Conservation (phyloP, 495 filamentous ascomycete species). For the Viridothelium virens region DNA sequence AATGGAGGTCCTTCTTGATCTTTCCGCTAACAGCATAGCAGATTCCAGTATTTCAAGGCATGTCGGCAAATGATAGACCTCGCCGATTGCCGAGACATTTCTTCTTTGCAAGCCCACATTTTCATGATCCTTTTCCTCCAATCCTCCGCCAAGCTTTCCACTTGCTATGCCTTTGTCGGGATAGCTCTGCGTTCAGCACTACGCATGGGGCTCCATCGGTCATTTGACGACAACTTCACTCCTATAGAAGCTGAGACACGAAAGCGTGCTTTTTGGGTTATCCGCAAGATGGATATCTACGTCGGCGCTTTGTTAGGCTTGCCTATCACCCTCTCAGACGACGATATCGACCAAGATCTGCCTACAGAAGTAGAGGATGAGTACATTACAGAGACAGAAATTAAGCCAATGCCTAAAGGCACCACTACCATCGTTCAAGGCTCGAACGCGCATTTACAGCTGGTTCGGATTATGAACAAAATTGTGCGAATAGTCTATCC, state of each 20-base stretch:
- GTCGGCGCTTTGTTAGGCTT: conserved; percentile 83
- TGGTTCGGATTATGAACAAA: conserved; percentile 73
- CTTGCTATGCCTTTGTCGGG: conserved; percentile 88
- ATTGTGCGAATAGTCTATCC: conserved; percentile 88
- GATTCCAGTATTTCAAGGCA: conserved; percentile 76
- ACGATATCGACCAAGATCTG: conserved; percentile 86
- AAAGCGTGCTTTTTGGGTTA: conserved; percentile 80
- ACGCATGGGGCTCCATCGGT: conserved; percentile 81
- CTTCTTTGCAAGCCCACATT: conserved; percentile 74
- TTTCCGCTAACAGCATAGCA: conserved; percentile 31
- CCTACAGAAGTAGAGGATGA: conserved; percentile 85
- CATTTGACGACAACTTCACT: conserved; percentile 63
- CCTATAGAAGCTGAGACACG: conserved; percentile 79
- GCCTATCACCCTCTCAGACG: conserved; percentile 72
- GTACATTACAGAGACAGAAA: conserved; percentile 71
- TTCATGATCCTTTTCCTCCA: conserved; percentile 94
- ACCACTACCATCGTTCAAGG: conserved; percentile 67
- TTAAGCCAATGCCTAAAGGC: conserved; percentile 67
- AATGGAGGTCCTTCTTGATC: not conserved
- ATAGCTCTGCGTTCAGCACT: conserved; percentile 80
- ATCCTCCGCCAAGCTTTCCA: conserved; percentile 80
- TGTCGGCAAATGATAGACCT: conserved; percentile 78
- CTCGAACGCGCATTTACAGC: conserved; percentile 72
- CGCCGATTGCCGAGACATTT: conserved; percentile 82
- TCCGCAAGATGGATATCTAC: conserved; percentile 91